These are phyloP conservation scores for Pistacia vera DNA, from an alignment of 345 rosid genomes.

Conservation along the genomic window DNA sequence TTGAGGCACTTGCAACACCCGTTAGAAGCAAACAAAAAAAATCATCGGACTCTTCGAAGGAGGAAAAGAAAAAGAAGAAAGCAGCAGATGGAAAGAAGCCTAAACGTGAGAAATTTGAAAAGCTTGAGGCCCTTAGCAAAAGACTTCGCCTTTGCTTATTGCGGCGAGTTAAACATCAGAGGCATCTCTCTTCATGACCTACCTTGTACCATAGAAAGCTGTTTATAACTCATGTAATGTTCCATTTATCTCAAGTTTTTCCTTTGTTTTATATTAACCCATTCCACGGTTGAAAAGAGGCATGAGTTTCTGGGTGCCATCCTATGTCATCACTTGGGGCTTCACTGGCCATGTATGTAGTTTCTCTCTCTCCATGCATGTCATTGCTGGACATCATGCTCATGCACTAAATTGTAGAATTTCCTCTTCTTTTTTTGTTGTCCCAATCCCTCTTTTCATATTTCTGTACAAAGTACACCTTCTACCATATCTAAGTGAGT, in stretches of 20 bases:
- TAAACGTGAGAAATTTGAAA: conserved; percentile 67
- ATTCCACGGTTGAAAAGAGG: conserved; percentile 1
- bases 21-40: conserved; percentile 36
- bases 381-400: neutral
- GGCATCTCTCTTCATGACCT: conserved; percentile 53
- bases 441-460: neutral
- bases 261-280: neutral
- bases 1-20: conserved; percentile 57
- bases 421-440: neutral
- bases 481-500: neutral
- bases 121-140: conserved; percentile 80
- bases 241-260: conserved; percentile 4
- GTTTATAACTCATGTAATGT: conserved; percentile 21
- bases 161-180: conserved; percentile 63
- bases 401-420: neutral
- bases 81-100: conserved; percentile 51
- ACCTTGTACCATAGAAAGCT: conserved; percentile 21
- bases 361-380: neutral
- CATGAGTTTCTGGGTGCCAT: neutral
- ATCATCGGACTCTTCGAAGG: conserved; percentile 27
- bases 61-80: conserved; percentile 48
- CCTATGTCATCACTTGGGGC: neutral
- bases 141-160: conserved; percentile 71
- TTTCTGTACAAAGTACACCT: neutral
- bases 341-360: neutral